Percentiles rank a stretch among this genome's conserved stretches.
Evolutionary conservation across 208 protist species (phyloP).

Genomic region (Kentomonas sorsogonicus): DNA sequence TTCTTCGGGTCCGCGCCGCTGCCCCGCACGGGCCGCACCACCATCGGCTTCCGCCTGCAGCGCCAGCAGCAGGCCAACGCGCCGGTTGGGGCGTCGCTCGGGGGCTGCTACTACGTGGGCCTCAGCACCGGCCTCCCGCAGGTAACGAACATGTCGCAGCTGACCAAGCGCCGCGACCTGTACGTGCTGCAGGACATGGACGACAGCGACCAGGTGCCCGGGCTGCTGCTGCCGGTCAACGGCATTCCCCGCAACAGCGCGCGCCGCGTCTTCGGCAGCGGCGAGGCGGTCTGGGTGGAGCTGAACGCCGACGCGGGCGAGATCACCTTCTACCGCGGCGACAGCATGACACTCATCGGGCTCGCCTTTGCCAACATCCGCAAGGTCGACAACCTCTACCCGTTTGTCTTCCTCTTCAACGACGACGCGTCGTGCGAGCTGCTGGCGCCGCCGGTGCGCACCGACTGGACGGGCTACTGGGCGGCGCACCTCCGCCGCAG

Average conservation of each 20-base stretch:
- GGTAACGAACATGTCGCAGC: slow-evolving; percentile 59
- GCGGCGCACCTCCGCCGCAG: slow-evolving; percentile 55
- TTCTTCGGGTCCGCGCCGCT: slow-evolving; percentile 69
- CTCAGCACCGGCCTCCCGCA: slow-evolving; percentile 63
- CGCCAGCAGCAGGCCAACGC: slow-evolving; percentile 54
- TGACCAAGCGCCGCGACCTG: slow-evolving; percentile 70
- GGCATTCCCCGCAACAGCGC: slow-evolving; percentile 70
- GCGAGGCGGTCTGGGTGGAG: slow-evolving; percentile 86
- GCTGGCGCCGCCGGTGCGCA: slow-evolving; percentile 46
- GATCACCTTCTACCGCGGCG: slow-evolving; percentile 85
- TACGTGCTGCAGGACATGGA: slow-evolving; percentile 87
- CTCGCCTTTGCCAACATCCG: slow-evolving; percentile 82
- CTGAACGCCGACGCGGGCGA: slow-evolving; percentile 83
- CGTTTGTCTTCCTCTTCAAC: slow-evolving; percentile 88
- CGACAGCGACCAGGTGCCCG: slow-evolving; percentile 79
- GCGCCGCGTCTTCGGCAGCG: slow-evolving; percentile 76
- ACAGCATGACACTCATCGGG: slow-evolving; percentile 78
- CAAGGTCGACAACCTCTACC: slow-evolving; percentile 68
- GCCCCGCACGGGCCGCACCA: slow-evolving; percentile 55
- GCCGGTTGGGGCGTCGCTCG: slow-evolving; percentile 62
- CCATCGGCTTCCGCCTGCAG: slow-evolving; percentile 79
- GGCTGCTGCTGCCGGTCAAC: slow-evolving; percentile 61
- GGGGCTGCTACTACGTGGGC: slow-evolving; percentile 87
- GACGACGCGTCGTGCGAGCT: slow-evolving; percentile 84
- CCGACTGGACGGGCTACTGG: slow-evolving; percentile 49